Evolutionary conservation across 768 basidiomycete genomes (phyloP), one percentile per base, ranked within the genome.

Genomic region (Fomitopsis serialis): DNA sequence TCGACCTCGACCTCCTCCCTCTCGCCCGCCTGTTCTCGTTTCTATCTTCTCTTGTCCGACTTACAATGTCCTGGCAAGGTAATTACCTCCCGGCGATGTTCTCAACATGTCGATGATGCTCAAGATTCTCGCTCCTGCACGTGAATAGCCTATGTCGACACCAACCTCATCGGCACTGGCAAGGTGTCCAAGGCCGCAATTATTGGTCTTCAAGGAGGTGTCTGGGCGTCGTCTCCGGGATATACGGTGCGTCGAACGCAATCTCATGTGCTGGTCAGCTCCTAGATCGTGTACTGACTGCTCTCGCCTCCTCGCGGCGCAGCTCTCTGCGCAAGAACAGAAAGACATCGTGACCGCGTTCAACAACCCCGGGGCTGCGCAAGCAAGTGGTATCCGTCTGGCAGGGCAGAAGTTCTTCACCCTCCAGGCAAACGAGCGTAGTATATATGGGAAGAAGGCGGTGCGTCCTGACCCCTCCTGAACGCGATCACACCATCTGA

Each of bases 171-270:
- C 61, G 88, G 81, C 34, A 84, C 72, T 56, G 82, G 81, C 59
- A 89, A 82, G 71, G 72, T 96, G 64, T n/a, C 72, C 23, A 78
- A 79, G 62, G 93, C 91, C 36, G 92, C 92, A 27, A 86, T 89
- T 64, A 42, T 92, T 45, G 91, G 90, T 42, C 76, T 73, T 50
- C 64, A 77, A 60, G 90, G 89, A 47, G 89, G 91, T 48, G 76
- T 90, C 7, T 93, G 91, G 91, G 90, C 89, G 11, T 52, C 71
- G 0, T 77, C 79, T 4, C 1, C 75, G 3, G 84, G 82, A 6
- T 89, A 82, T 67, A 72, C 58, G 5, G 84, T 87, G 64, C 60
- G 84, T 70, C n/a, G 22, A 22, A 12, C 23, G 42, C 29, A 22
- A n/a, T 17, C 17, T 35, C 11, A 45, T 6, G 1, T 22, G 63